phyloP scores from a whole-genome alignment of 2,329 filamentous ascomycete genomes.

The Corinectria fuckeliana region DNA sequence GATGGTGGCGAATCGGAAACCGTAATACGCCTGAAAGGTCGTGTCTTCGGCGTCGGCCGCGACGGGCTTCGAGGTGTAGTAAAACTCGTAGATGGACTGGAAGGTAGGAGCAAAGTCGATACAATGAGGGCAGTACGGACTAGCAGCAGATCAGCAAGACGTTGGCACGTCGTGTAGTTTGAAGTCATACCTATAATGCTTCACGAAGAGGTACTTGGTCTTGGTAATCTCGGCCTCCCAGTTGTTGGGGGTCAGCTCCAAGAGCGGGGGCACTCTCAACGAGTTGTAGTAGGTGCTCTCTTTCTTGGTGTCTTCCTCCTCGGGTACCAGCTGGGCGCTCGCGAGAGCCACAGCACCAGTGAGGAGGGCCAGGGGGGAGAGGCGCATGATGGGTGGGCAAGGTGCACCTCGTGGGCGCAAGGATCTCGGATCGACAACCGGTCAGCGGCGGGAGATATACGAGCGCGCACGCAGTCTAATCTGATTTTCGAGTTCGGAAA shows the following conservation, averaged over 20 bases:
- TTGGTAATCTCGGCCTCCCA: slow-evolving; percentile 63
- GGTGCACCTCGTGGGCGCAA: slow-evolving; percentile 13
- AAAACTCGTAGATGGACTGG: slow-evolving; percentile 95
- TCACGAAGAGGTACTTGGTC: slow-evolving; percentile 61
- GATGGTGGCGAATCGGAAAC: slow-evolving; percentile 85
- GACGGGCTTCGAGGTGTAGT: slow-evolving; percentile 82
- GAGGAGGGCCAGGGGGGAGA: slow-evolving; percentile 52
- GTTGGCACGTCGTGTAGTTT: background rate
- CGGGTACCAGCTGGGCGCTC: slow-evolving; percentile 34
- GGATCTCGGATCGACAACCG: background rate
- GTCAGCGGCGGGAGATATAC: background rate
- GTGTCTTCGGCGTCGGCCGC: slow-evolving; percentile 60
- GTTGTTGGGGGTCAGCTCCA: slow-evolving; percentile 64
- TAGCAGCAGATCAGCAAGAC: slow-evolving; percentile 40
- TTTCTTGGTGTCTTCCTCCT: slow-evolving; percentile 42
- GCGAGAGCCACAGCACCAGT: slow-evolving; percentile 48
- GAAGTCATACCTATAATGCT: slow-evolving; percentile 69
- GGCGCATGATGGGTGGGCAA: slow-evolving; percentile 41
- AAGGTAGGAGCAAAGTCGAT: slow-evolving; percentile 79
- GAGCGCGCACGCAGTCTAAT: background rate
- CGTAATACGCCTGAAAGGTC: slow-evolving; percentile 80
- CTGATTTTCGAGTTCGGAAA: background rate
- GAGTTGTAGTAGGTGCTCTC: slow-evolving; percentile 68
- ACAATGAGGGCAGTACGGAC: slow-evolving; percentile 75
- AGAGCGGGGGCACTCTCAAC: slow-evolving; percentile 69